phyloP scores from a whole-genome alignment of 192 early-diverging fungal species.

The Dimargaris xerosporica region DNA sequence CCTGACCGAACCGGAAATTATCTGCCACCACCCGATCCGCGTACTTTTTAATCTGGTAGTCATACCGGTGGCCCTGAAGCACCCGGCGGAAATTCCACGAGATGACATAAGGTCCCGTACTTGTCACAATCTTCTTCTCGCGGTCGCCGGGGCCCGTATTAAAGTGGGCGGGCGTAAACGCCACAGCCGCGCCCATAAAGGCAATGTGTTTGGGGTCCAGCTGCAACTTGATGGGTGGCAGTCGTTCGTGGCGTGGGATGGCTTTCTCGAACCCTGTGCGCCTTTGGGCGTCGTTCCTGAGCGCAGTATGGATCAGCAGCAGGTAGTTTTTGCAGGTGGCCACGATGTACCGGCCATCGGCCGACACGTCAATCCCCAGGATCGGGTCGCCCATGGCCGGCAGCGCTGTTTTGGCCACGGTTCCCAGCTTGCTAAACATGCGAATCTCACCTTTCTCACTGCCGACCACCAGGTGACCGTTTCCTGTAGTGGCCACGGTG shows the following conservation, averaged over 20 bases:
- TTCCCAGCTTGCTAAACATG: constrained; percentile 49
- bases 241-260: constrained; percentile 46
- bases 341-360: constrained; percentile 67
- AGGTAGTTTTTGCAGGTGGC: constrained; percentile 81
- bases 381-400: constrained; percentile 82
- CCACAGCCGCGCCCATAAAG: constrained; percentile 45
- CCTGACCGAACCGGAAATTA: constrained; percentile 77
- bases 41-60: constrained; percentile 84
- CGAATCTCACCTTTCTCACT: constrained; percentile 79
- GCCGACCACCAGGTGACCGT: constrained; percentile 69
- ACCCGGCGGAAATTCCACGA: constrained; percentile 81
- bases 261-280: constrained; percentile 53
- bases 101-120: constrained; percentile 78
- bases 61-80: constrained; percentile 55
- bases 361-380: constrained; percentile 77
- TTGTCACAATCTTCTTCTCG: constrained; percentile 77
- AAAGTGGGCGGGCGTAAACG: constrained; percentile 82
- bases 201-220: constrained; percentile 81
- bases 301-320: constrained; percentile 60
- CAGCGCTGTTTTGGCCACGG: constrained; percentile 71
- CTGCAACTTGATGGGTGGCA: constrained; percentile 56
- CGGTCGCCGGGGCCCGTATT: constrained; percentile 45
- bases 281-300: constrained; percentile 31
- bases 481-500: constrained; percentile 52
- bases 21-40: constrained; percentile 69